These are phyloP conservation scores for Senecio squalidus DNA, from an alignment of 140 eudicot species.

Conservation along the genomic window DNA sequence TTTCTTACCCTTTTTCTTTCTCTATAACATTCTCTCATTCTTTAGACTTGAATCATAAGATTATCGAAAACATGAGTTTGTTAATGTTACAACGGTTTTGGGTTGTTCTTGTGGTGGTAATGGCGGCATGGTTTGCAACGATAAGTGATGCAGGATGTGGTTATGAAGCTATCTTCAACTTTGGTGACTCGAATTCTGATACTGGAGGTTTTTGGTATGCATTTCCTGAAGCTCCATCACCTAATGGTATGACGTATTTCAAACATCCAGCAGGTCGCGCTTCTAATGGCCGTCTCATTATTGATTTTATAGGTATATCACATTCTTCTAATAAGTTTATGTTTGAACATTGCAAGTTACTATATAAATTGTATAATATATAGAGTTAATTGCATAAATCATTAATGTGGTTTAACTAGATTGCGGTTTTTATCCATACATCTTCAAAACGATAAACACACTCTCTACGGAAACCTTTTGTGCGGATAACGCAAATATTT, in stretches of 20 bases:
- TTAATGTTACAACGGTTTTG: constrained; percentile 2
- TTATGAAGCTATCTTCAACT: constrained; percentile 65
- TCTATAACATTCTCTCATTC: background rate
- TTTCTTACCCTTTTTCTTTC: background rate
- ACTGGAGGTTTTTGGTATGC: constrained; percentile 83
- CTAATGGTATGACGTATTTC: constrained; percentile 80
- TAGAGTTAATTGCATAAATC: no score
- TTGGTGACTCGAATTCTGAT: constrained; percentile 90
- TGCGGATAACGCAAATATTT: no score
- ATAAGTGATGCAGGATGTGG: constrained; percentile 43
- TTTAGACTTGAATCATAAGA: background rate
- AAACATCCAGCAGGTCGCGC: constrained; percentile 63
- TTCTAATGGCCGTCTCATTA: constrained; percentile 59
- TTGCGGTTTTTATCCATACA: no score
- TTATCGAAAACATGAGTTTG: background rate
- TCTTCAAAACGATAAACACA: no score
- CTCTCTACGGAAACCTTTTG: no score
- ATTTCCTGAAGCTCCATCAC: constrained; percentile 59
- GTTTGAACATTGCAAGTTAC: background rate
- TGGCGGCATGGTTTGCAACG: constrained; percentile 14
- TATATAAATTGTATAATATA: no score
- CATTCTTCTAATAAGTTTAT: background rate
- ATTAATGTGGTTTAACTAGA: no score
- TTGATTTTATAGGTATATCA: constrained; percentile 66
- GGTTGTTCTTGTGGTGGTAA: constrained; percentile 18